phyloP scores from a whole-genome alignment of 495 filamentous ascomycete genomes.

The Bombardia bombarda region DNA sequence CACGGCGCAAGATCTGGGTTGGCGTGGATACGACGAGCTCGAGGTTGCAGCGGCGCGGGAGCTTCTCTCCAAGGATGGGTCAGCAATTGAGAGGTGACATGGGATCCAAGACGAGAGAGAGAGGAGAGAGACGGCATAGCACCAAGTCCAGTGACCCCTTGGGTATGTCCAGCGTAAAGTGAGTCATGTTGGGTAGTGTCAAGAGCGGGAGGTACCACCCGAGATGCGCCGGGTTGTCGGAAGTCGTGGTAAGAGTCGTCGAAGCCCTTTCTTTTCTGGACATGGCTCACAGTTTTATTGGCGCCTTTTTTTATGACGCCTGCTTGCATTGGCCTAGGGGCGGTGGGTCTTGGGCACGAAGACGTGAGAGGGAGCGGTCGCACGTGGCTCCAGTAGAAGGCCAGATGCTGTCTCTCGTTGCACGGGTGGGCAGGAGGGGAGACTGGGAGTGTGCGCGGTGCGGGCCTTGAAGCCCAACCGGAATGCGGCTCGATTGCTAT shows the following conservation, averaged over 20 bases:
- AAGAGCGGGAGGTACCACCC: background rate
- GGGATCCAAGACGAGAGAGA: constrained; percentile 1
- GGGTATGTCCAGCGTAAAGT: constrained; percentile 13
- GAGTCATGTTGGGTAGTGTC: constrained; percentile 17
- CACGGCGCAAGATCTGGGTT: constrained; percentile 51
- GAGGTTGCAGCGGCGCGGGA: constrained; percentile 74
- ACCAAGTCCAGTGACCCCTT: constrained; percentile 19
- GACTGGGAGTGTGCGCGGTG: too few relatives aligned
- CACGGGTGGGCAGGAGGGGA: constrained; percentile 12
- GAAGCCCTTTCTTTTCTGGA: constrained; percentile 3
- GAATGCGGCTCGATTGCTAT: constrained; percentile 11
- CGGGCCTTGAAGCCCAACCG: constrained; percentile 25
- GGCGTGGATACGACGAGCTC: constrained; percentile 62
- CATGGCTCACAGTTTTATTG: constrained; percentile 12
- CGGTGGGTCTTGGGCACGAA: constrained; percentile 29
- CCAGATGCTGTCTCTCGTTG: constrained; percentile 6
- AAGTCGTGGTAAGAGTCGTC: constrained; percentile 2
- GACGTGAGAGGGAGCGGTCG: constrained; percentile 10
- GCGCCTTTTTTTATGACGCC: constrained; percentile 7
- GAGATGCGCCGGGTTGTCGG: background rate
- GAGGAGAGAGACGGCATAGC: constrained; percentile 5
- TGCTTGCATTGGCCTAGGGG: constrained; percentile 15
- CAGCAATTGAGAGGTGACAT: constrained; percentile 28
- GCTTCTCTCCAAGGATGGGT: constrained; percentile 47
- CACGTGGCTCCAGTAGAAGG: constrained; percentile 29